These are phyloP conservation scores for Xylariales sp. DNA, from an alignment of 2,329 filamentous ascomycete species.

Conservation along the genomic window DNA sequence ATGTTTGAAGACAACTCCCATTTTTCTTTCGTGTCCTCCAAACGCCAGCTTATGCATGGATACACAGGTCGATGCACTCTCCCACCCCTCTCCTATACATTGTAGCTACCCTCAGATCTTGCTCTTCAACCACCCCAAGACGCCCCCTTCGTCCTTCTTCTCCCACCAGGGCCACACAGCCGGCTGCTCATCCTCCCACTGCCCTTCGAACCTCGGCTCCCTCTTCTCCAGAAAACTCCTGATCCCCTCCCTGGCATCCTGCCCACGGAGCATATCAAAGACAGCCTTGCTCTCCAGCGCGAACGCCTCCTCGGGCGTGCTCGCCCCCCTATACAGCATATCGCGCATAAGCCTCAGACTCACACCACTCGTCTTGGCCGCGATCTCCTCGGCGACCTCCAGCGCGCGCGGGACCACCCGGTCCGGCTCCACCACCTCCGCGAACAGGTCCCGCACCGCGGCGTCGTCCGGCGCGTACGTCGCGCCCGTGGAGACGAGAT, in stretches of 20 bases:
- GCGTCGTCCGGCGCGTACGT: constrained; percentile 49
- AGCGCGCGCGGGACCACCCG: constrained; percentile 61
- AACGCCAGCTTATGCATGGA: too few species aligned
- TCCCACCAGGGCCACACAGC: constrained; percentile 65
- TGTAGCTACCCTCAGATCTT: constrained; percentile 12
- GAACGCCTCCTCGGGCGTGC: constrained; percentile 63
- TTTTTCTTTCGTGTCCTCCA: too few species aligned
- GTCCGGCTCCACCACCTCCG: constrained; percentile 56
- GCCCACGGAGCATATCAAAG: constrained; percentile 51
- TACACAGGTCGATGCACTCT: background rate
- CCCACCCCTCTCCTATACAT: too few species aligned
- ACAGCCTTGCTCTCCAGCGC: constrained; percentile 64
- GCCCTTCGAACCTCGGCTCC: constrained; percentile 55
- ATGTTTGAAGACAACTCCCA: too few species aligned
- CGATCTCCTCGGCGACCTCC: constrained; percentile 62
- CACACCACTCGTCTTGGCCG: constrained; percentile 59
- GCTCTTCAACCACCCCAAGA: constrained; percentile 12
- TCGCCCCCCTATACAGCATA: constrained; percentile 58
- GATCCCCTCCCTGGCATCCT: constrained; percentile 63
- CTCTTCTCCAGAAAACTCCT: constrained; percentile 67
- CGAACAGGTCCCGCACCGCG: constrained; percentile 59
- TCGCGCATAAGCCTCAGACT: constrained; percentile 65
- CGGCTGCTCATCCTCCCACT: constrained; percentile 56
- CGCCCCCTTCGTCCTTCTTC: constrained; percentile 28
- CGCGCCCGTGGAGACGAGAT: constrained; percentile 62